Base-by-base conservation (phyloP, 371 early-diverging fungal species). In the Circinella umbellata region DNA sequence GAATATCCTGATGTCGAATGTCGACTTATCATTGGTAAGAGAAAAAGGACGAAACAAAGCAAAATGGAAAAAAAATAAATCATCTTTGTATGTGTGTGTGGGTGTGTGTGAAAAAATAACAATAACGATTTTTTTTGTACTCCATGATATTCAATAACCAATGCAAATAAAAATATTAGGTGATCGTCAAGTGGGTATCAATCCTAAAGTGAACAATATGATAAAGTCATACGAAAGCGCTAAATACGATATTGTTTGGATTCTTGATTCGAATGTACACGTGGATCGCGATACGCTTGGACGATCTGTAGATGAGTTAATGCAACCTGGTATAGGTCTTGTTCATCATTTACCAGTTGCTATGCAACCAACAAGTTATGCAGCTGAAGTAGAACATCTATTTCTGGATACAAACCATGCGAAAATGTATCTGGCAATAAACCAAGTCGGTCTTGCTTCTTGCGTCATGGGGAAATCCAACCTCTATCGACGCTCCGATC, bases 121-220 rank as follows among this genome's bases (percentile, higher is more conserved):
- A 27, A 42, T 6, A 11, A 11, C 42, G 42, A 1, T 42, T 42
- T 42, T 42, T 6, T 42, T 42, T 42, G 42, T 6, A 27, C 27
- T 27, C 27, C 27, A 27, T 6, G 42, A 11, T 42, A 42, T 11
- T 9, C 42, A 3, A 9, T 42, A 42, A 10, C 14, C 15, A 35
- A 37, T n/a, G 46, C 46, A n/a, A 20, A 39, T 34, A 15, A 61
- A 18, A 36, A 46, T 7, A 5, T 18, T 59, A 93, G 95, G 92
- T 38, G 92, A 91, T 61, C 74, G 71, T 51, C 73, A 78, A 15
- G 86, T 91, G 1, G 94, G 93, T 47, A 90, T 91, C 60, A 98
- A 98, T 75, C 99, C 99, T 11, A 98, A 98, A 76, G 89, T 98
- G 75, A 95, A 95, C 86, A 98, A 98, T 81, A 87, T 98, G 87